Percentiles rank a stretch among this genome's conserved stretches.
phyloP scores from a whole-genome alignment of 2,329 filamentous ascomycete genomes.

The Fusarium coicis region DNA sequence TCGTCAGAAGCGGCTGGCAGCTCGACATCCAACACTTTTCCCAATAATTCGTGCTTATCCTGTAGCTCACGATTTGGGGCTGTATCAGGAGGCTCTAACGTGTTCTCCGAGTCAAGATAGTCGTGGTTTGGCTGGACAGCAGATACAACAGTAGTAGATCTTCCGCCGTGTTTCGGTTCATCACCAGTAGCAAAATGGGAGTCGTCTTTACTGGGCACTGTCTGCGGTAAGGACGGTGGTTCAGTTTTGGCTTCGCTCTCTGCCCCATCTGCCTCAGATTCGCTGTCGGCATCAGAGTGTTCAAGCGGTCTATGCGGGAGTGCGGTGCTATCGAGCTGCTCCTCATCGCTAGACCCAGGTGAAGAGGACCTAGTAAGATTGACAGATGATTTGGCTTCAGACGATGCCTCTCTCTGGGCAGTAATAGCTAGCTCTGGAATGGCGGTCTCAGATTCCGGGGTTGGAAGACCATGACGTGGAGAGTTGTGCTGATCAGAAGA shows the following conservation, averaged over 20 bases:
- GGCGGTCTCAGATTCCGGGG: neutral
- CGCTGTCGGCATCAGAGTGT: conserved; percentile 11
- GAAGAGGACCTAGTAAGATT: neutral
- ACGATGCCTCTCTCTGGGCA: neutral
- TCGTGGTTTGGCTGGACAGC: neutral
- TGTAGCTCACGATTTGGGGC: neutral
- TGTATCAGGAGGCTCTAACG: neutral
- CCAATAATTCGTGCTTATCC: neutral
- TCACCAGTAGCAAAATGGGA: conserved; percentile 1
- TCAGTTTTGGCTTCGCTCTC: neutral
- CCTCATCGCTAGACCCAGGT: neutral
- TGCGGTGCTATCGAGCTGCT: neutral
- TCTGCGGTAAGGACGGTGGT: neutral
- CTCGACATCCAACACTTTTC: neutral
- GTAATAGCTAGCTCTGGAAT: neutral
- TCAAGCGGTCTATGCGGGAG: neutral
- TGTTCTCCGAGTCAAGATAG: neutral
- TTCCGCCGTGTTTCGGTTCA: neutral
- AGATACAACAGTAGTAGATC: neutral
- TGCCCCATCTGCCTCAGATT: neutral
- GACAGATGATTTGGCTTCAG: neutral
- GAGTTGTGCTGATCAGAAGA: neutral
- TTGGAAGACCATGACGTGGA: neutral
- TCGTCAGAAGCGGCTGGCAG: neutral
- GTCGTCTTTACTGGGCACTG: neutral